phyloP scores from a whole-genome alignment of 768 basidiomycete genomes.

The Tubosaeta sp. region DNA sequence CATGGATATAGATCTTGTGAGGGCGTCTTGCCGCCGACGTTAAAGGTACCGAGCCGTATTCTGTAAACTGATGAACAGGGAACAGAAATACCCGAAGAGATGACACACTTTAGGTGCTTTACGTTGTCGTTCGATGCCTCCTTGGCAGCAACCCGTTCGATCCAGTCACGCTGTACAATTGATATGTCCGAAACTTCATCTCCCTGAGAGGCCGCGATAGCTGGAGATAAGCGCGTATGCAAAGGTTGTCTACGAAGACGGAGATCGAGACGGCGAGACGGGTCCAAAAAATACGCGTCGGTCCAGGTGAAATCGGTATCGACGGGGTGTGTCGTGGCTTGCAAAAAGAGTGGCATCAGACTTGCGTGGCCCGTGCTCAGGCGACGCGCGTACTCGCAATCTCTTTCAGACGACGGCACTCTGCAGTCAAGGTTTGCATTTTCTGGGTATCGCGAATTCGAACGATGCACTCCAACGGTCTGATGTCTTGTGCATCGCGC shows the following conservation, averaged over 20 bases:
- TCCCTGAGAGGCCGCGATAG: slow-evolving; percentile 57
- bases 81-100: background rate
- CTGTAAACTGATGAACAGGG: slow-evolving; percentile 30
- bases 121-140: slow-evolving; percentile 23
- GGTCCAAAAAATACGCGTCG: slow-evolving; percentile 8
- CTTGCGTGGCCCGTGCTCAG: background rate
- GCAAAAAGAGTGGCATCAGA: background rate
- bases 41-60: slow-evolving; percentile 75
- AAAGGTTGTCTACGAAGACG: slow-evolving; percentile 45
- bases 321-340: slow-evolving; percentile 9
- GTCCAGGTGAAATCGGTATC: slow-evolving; percentile 19
- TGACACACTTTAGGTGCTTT: slow-evolving; percentile 22
- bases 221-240: slow-evolving; percentile 52
- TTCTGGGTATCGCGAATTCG: slow-evolving; percentile 39
- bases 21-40: slow-evolving; percentile 75
- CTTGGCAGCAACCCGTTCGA: slow-evolving; percentile 41
- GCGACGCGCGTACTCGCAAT: slow-evolving; percentile 37
- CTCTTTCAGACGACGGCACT: slow-evolving; percentile 56
- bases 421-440: slow-evolving; percentile 44
- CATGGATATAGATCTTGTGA: slow-evolving; percentile 69
- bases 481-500: slow-evolving; percentile 35
- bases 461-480: slow-evolving; percentile 43
- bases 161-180: slow-evolving; percentile 62
- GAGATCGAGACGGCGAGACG: slow-evolving; percentile 40
- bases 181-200: slow-evolving; percentile 59